Percentiles rank a stretch among this genome's conserved stretches.
Conservation (phyloP, 2,329 filamentous ascomycete genomes). For the Calonectria naviculata region DNA sequence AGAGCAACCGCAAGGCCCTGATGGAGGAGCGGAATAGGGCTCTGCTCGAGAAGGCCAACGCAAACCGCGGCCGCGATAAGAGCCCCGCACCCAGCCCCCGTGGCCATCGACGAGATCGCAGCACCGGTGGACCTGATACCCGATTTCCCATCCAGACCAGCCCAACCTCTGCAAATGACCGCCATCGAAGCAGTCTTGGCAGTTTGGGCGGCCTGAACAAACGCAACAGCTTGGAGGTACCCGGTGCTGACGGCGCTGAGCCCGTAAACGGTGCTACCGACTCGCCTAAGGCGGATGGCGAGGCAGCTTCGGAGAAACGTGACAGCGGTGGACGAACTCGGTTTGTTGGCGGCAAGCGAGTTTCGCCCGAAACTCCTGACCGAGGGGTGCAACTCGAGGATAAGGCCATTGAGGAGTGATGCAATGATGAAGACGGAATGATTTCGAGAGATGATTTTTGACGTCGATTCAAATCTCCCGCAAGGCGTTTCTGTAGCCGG, state of each 20-base stretch:
- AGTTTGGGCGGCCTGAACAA: conserved; percentile 62
- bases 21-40: conserved; percentile 94
- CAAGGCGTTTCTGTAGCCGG: background rate
- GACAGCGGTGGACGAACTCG: conserved; percentile 68
- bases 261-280: conserved; percentile 55
- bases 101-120: conserved; percentile 83
- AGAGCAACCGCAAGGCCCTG: conserved; percentile 92
- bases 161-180: conserved; percentile 65
- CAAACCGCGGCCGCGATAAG: conserved; percentile 76
- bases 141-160: conserved; percentile 86
- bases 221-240: conserved; percentile 84
- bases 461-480: conserved; percentile 13
- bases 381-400: conserved; percentile 65
- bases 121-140: conserved; percentile 77
- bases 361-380: conserved; percentile 44
- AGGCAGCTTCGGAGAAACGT: conserved; percentile 63
- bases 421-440: conserved; percentile 7
- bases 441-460: conserved; percentile 19
- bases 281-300: conserved; percentile 38
- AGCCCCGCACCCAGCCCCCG: conserved; percentile 75
- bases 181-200: conserved; percentile 62
- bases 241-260: conserved; percentile 64
- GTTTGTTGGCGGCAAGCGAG: conserved; percentile 63
- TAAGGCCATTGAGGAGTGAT: conserved; percentile 63
- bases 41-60: conserved; percentile 74